phyloP scores from a whole-genome alignment of 176 grass and related monocot genomes.

The Urochloa ruziziensis region DNA sequence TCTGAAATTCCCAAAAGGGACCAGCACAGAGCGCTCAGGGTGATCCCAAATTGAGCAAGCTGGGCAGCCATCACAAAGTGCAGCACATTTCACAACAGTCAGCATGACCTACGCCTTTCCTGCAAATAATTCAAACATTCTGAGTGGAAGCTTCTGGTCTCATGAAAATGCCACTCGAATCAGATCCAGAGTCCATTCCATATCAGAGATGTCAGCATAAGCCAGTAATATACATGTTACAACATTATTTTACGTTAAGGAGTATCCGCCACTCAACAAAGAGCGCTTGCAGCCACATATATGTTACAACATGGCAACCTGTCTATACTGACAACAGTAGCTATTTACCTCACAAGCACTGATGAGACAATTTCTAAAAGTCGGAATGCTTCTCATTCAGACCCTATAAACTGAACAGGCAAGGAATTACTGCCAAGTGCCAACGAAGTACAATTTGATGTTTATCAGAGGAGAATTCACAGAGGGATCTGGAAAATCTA shows the following conservation, averaged over 20 bases:
- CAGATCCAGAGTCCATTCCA: not conserved
- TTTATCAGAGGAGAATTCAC: not conserved
- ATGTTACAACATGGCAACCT: not conserved
- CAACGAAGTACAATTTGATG: not conserved
- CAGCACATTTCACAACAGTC: slow-evolving; percentile 10
- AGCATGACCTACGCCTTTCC: not conserved
- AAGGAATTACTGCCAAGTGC: not conserved
- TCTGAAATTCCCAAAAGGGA: slow-evolving; percentile 2
- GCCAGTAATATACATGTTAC: not conserved
- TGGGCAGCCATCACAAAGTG: not conserved
- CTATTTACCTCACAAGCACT: not conserved
- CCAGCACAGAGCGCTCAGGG: not conserved
- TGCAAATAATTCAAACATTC: slow-evolving; percentile 33
- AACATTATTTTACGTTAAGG: too few relatives aligned
- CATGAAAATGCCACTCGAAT: slow-evolving; percentile 10
- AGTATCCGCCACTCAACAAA: too few relatives aligned
- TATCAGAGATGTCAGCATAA: not conserved
- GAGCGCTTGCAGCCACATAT: too few relatives aligned
- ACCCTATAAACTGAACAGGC: not conserved
- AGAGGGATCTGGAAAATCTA: not conserved
- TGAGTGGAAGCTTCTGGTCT: slow-evolving; percentile 29
- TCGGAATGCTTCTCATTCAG: not conserved
- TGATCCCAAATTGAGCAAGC: slow-evolving; percentile 11
- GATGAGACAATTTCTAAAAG: not conserved
- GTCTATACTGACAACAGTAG: not conserved